Evolutionary conservation across 2,329 filamentous ascomycete species (phyloP), one percentile per base, ranked within the genome.

Genomic region (Cordyceps javanica): DNA sequence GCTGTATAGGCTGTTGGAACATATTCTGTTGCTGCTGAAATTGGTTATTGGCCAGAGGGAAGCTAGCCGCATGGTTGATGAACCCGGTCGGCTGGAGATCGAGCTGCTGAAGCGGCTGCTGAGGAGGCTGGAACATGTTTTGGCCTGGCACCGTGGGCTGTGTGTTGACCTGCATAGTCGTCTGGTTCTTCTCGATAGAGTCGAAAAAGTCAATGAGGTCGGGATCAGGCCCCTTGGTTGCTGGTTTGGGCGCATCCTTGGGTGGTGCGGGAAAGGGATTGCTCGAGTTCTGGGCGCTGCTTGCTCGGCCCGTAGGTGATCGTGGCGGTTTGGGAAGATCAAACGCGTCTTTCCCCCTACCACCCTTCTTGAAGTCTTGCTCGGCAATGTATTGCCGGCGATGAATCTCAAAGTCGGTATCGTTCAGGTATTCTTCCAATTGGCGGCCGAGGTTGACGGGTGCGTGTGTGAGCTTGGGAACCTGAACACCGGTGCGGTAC

Each of bases 401-500:
- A 65, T 97, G 94, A 57, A 92, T 82, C 65, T 99, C 94, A 66
- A 99, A 99, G 70, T 99, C 94, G 3, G 91, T 86, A 67, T 99
- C 94, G 62, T 92, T 87, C 46, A 99, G 77, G 68, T 99, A 97
- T 64, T 99, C 94, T 70, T 97, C 91, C 26, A 99, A 80, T 57
- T 96, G 91, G 26, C 87, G 87, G 16, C 90, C 90, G 54, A 99
- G 75, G 68, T 94, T 96, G 1, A 95, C 92, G 1, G 94, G 95
- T 6, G 94, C 94, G 70, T 99, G 94, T 75, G 97, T 97, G 63
- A 99, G 81, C 75, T 96, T 97, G 10, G 94, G 94, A 8, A 99
- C 95, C 68, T 97, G 91, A 39, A 99, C 82, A 60, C 93, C 82
- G 5, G 94, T 99, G 62, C 92, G 90, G 68, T 92, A 88, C 73